Base-by-base conservation (phyloP, 306 rosid genomes). In the Quercus bicolor region DNA sequence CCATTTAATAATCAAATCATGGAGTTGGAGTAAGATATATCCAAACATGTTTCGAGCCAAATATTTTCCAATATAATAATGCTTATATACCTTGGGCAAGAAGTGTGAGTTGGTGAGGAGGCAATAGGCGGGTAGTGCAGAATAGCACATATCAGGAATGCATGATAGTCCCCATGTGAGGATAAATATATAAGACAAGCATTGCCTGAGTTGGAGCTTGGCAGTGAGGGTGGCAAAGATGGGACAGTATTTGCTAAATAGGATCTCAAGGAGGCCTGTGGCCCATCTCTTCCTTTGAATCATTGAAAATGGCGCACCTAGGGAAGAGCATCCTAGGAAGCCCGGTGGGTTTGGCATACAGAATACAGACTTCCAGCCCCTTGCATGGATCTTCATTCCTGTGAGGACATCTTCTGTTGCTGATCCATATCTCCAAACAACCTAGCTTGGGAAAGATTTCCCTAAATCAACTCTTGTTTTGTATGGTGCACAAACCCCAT, bases 401-500 rank as follows among this genome's bases (percentile, higher is more conserved):
- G 85, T 82, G 4, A 76, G 26, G 3, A 86, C 13, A 80, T 86
- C 86, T 68, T 86, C 84, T 0, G 78, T 40, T 29, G 60, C 15
- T 14, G 86, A 72, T 20, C 81, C 84, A 59, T 86, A 86, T 2
- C 75, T 29, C 89, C 85, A 86, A 3, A 82, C 86, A 1, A 82
- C 79, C 85, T 79, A 74, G 13, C 52, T 34, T 72, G 26, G 23
- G 52, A 5, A 8, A 12, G 6, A 75, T 9, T 4, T 60, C 37
- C 23, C 34, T 21, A 60, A 12, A 29, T 37, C 3, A 37, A 37
- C 45, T 37, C 45, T 37, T 37, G 45, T 37, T 37, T 37, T 7
- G 45, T 37, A 2, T 37, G 10, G 45, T 37, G 11, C 11, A 37
- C 45, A 37, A 37, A 2, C 45, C 11, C 3, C 3, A 0, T 7